Evolutionary conservation across 768 basidiomycete species (phyloP).

Genomic region (Neoboletus brunneissimus): DNA sequence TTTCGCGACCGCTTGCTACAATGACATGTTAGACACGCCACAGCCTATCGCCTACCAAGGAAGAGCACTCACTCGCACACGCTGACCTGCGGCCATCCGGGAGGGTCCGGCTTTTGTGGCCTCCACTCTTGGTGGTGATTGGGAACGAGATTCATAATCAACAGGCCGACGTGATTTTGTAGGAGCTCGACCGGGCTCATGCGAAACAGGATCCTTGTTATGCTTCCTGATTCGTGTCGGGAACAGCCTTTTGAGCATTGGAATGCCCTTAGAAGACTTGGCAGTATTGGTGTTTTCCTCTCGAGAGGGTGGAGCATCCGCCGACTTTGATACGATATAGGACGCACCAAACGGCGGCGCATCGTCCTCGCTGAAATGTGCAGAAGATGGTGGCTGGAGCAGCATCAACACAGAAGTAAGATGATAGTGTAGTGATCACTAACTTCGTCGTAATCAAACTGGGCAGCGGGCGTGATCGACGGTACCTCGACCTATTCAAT

Average conservation of each 20-base stretch:
- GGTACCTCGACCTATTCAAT: background rate
- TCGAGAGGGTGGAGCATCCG: too few relatives aligned
- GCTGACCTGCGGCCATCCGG: background rate
- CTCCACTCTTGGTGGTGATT: background rate
- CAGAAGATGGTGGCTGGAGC: background rate
- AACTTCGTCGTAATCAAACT: background rate
- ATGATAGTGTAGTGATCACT: background rate
- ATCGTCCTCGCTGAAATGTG: background rate
- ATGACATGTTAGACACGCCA: background rate
- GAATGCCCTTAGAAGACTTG: background rate
- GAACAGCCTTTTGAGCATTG: background rate
- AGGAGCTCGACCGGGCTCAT: background rate
- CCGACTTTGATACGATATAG: too few relatives aligned
- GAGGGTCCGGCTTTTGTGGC: background rate
- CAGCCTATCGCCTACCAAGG: background rate
- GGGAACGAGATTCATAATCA: background rate
- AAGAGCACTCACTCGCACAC: background rate
- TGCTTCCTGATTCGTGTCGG: background rate
- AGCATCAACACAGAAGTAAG: background rate
- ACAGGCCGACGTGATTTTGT: background rate
- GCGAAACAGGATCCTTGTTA: background rate
- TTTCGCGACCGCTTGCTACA: background rate
- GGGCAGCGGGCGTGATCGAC: background rate
- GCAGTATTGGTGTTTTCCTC: background rate
- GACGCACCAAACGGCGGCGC: too few relatives aligned